Conservation (phyloP, 306 rosid species). For the Leucaena leucocephala region DNA sequence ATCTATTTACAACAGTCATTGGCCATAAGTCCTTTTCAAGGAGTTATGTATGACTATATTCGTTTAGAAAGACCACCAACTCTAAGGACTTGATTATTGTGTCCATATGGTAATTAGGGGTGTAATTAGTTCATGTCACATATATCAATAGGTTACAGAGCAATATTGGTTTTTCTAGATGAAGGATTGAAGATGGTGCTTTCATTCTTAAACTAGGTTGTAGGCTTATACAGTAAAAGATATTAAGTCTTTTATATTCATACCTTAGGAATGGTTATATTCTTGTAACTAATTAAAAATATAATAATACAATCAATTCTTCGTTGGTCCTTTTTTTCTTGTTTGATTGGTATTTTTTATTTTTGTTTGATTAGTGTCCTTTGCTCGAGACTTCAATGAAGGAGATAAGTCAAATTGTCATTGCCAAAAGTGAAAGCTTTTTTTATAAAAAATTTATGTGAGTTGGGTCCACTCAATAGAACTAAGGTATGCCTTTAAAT, state of each 20-base stretch:
- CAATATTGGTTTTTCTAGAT: background rate
- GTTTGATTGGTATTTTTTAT: background rate
- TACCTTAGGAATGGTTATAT: background rate
- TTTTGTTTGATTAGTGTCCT: background rate
- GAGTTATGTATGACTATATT: constrained; percentile 89
- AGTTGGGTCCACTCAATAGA: no score
- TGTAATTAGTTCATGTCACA: background rate
- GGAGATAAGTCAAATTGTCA: background rate
- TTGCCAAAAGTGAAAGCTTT: no score
- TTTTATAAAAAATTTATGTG: no score
- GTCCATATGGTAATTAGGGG: constrained; percentile 12
- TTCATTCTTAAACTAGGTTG: background rate
- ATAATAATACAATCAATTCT: background rate
- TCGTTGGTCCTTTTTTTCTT: background rate
- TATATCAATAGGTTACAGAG: background rate
- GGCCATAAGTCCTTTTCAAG: constrained; percentile 45
- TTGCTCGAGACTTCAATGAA: background rate
- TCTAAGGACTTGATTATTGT: constrained; percentile 15
- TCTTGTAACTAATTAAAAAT: background rate
- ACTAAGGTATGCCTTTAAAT: no score
- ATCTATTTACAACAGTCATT: constrained; percentile 64
- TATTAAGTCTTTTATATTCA: background rate
- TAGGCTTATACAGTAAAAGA: no score
- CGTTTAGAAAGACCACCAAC: constrained; percentile 75
- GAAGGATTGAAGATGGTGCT: background rate